A percentile compares a stretch with the other conserved stretches of the same genome.
Conservation (phyloP, 2,329 filamentous ascomycete species). For the Apiospora hydei region DNA sequence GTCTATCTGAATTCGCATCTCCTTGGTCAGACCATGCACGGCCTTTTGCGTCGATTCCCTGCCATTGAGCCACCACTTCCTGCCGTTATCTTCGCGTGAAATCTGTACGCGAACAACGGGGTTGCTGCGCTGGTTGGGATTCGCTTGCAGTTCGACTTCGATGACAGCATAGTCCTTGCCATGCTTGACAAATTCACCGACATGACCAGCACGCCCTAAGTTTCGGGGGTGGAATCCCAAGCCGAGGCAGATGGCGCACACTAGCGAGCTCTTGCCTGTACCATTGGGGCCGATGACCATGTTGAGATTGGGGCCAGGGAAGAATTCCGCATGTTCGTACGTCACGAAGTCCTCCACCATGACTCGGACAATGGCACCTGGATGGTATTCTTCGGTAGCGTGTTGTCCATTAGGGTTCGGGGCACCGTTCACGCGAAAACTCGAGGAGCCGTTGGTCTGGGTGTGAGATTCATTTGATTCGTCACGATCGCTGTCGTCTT, state of each 20-base stretch:
- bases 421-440: constrained; percentile 24
- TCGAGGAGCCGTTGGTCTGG: constrained; percentile 27
- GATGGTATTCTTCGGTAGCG: constrained; percentile 56
- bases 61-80: constrained; percentile 80
- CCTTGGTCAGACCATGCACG: constrained; percentile 71
- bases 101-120: constrained; percentile 79
- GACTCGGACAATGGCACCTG: constrained; percentile 89
- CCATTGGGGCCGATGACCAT: constrained; percentile 99
- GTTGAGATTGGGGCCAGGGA: constrained; percentile 89
- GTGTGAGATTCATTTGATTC: neutral
- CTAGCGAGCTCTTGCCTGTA: constrained; percentile 95
- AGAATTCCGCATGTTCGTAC: constrained; percentile 90
- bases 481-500: constrained; percentile 25
- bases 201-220: constrained; percentile 83
- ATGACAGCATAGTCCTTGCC: constrained; percentile 79
- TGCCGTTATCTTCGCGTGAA: constrained; percentile 80
- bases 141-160: constrained; percentile 86
- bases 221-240: constrained; percentile 84
- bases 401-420: neutral
- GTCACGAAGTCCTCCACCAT: constrained; percentile 91
- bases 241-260: constrained; percentile 95
- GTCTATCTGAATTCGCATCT: constrained; percentile 91
- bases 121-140: constrained; percentile 67
- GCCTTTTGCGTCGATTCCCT: constrained; percentile 66
- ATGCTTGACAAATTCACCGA: constrained; percentile 94